Base-by-base conservation (phyloP, 768 basidiomycete species). In the Obba rivulosa region DNA sequence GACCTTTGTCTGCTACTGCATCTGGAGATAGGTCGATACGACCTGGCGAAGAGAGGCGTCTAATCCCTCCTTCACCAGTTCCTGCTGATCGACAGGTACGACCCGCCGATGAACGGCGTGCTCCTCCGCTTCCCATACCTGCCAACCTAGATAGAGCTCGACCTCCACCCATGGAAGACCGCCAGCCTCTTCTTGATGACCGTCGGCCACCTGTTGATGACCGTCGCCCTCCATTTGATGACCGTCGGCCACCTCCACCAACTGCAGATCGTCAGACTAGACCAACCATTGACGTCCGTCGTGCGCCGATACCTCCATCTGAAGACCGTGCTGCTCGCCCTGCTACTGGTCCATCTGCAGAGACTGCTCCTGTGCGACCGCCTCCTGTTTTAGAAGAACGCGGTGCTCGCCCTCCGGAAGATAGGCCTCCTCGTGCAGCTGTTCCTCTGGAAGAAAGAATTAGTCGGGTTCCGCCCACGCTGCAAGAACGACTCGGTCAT, bases 381-480 rank as follows among this genome's bases (percentile, higher is more conserved):
- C 31, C 46, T 37, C 31, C 39, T 14, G 13, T 31, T 13, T 13
- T 31, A 13, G 55, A 58, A 41, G 59, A 58, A 14, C 43, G 46
- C 24, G 48, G 39, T 25, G 43, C 46, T 4, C 40, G 49, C 20
- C 24, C 43, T 34, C 39, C 35, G 41, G 57, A 58, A 22, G 57
- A 55, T 14, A 20, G 47, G 13, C 46, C 17, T 14, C 9, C 45
- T n/a, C 55, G 54, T 17, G 34, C 47, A 3, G 41, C 41, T 18
- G 42, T 48, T 1, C 50, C 63, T 18, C 51, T 59, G 7, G 63
- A 62, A 46, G 63, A 62, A 9, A 42, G 61, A 22, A 48, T 60
- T 16, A 53, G 50, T n/a, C 49, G 58, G 2, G 49, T 24, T 8
- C 58, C 53, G 10, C 49, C 55, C 1, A 54, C 53, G 23, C 53